Evolutionary conservation across 345 rosid species (phyloP), one percentile per base, ranked within the genome.

Genomic region (Hypericum androsaemum): DNA sequence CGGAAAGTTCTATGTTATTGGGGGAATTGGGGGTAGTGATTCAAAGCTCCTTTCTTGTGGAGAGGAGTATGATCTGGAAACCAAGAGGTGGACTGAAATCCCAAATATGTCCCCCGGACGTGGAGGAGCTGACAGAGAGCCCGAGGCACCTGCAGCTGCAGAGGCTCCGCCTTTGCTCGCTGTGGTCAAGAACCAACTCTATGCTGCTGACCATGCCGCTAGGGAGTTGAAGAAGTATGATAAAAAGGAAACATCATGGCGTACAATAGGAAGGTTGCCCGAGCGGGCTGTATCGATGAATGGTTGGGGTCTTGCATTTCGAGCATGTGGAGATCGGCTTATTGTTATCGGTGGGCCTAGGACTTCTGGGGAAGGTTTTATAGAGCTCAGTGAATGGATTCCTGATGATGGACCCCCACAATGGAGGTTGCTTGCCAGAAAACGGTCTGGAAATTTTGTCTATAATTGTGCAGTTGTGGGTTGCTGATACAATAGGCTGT

Each of bases 231-330:
- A 70, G 37, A 82, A 72, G 43, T 89, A 82, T 53, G 78, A 81
- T 58, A 89, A 80, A 57, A 66, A 42, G 10, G 69, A 9, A 3
- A 71, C 74, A 16, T 47, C 48, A 16, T 86, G 97, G 97, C 38
- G 12, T 7, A 57, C 69, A 7, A 57, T 80, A 1, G 95, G 88
- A 61, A 45, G 59, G 11, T 52, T 89, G 59, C 95, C 97, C 12
- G 78, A 69, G 12, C 63, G 43, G 48, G 84, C 77, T 1, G 63
- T 39, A 55, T 81, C 94, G 0, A 63, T 71, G 79, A 74, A 80
- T 10, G 95, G 95, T 13, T 89, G 95, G 97, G 97, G 97, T 9
- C 17, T 89, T 8, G 97, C 88, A 7, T 89, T 89, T 63, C 70
- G 79, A 48, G 90, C 82, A 5, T 83, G 88, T 22, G 95, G 97